Base-by-base conservation (phyloP, 306 rosid species). In the Canavalia gladiata region DNA sequence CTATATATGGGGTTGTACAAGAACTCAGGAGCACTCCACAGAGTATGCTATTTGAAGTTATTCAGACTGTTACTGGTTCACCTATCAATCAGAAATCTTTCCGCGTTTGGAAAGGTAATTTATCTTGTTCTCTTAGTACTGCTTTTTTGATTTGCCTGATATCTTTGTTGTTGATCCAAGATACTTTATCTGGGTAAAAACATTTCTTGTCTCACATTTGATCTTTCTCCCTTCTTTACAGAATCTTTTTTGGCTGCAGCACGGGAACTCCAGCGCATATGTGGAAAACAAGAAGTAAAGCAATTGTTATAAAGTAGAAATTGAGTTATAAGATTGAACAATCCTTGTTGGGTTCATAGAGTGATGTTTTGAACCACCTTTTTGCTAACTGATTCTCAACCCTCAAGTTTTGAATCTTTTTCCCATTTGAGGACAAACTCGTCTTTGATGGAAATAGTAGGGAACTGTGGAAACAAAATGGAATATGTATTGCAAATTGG, bases 21-120 rank as follows among this genome's bases (percentile, higher is more conserved):
- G 95, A 92, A 88, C 95, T 92, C 30, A 87, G 93, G 87, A 87
- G 92, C 87, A 89, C 97, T 35, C 95, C 95, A 8, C 92, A 87
- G 78, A 87, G 82, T 74, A 85, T 87, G 88, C 64, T 91, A 78
- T 93, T 93, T 84, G 91, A 93, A 63, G 92, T 86, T 70, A 87
- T 91, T 84, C 96, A 89, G 81, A 91, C 95, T 25, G 78, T 93
- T 50, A 92, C 95, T 0, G 97, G 97, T 81, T 88, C 95, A 18
- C 82, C 92, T 10, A 89, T 92, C 80, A 88, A 93, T 86, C 96
- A 89, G 79, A 93, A 91, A 75, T 88, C 95, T 59, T 93, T 87
- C 84, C 83, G 90, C 8, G 81, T 87, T 68, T 91, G 96, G 96
- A 91, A 89, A 93, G 94, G 92, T 66, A 62, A 54, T 47, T 43